phyloP scores from a whole-genome alignment of 352 stramenopile species.

The Blastocystis sp. region DNA sequence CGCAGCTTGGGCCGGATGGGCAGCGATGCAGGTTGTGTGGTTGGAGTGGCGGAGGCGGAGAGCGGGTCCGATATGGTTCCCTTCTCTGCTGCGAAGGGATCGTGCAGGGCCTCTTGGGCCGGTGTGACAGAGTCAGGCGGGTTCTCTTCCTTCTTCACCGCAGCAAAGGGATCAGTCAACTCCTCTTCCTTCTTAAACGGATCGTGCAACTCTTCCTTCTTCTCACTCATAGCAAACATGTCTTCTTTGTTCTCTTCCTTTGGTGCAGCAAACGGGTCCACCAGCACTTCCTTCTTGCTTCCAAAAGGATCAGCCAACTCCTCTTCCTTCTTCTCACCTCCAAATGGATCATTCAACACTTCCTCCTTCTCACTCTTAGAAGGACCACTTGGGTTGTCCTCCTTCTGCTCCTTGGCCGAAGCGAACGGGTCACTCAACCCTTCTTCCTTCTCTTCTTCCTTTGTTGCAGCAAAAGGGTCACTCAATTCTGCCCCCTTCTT shows the following conservation, averaged over 20 bases:
- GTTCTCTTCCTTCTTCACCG: not conserved
- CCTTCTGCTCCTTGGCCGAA: not conserved
- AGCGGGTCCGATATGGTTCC: not conserved
- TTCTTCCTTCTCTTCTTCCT: not conserved
- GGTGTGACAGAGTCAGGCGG: not conserved
- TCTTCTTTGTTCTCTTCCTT: constrained; percentile 6
- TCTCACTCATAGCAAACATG: constrained; percentile 24
- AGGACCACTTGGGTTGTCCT: not conserved
- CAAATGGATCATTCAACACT: not conserved
- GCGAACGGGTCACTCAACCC: constrained; percentile 32
- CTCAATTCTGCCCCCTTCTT: not conserved
- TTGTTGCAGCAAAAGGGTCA: not conserved
- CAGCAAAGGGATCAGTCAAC: constrained; percentile 27
- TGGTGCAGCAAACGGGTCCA: not conserved
- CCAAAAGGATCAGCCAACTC: constrained; percentile 40
- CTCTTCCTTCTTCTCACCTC: not conserved
- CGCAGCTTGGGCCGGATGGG: too few relatives aligned
- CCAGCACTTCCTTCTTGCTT: constrained; percentile 9
- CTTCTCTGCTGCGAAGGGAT: not conserved
- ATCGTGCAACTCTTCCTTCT: not conserved
- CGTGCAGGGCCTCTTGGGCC: not conserved
- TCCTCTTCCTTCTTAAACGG: not conserved
- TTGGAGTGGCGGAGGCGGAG: too few relatives aligned
- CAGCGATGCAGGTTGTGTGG: too few relatives aligned
- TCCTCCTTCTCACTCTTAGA: not conserved